Percentiles rank a stretch among this genome's conserved stretches.
Conservation (phyloP, 2,329 filamentous ascomycete genomes). For the Colletotrichum sp. region DNA sequence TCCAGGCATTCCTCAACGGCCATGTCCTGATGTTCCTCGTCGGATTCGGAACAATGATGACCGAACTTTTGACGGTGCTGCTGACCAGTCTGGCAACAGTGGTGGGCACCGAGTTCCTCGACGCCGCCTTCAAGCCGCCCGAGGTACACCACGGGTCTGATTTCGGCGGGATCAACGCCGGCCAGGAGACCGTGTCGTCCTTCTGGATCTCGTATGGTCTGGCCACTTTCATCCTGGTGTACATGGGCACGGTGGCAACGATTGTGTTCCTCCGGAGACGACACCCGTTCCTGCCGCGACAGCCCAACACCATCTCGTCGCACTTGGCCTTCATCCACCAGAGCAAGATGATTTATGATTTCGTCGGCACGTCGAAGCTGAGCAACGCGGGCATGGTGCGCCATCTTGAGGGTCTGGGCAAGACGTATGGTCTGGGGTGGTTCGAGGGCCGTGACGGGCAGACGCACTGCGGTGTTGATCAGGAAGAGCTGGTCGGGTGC, state of each 20-base stretch:
- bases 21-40: constrained; percentile 72
- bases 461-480: constrained; percentile 78
- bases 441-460: constrained; percentile 75
- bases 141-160: constrained; percentile 11
- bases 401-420: constrained; percentile 62
- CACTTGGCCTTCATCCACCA: constrained; percentile 81
- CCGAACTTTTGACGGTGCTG: constrained; percentile 75
- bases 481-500: constrained; percentile 70
- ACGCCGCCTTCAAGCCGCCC: constrained; percentile 25
- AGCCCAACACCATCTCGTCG: constrained; percentile 79
- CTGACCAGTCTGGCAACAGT: constrained; percentile 69
- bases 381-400: constrained; percentile 65
- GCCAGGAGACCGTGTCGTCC: constrained; percentile 65
- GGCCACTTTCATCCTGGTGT: constrained; percentile 67
- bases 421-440: constrained; percentile 79
- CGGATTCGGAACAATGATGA: constrained; percentile 72
- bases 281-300: constrained; percentile 75
- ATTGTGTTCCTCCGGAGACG: constrained; percentile 67
- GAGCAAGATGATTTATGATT: constrained; percentile 79
- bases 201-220: constrained; percentile 71
- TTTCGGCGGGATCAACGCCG: constrained; percentile 45
- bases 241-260: constrained; percentile 64
- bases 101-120: constrained; percentile 64
- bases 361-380: constrained; percentile 72
- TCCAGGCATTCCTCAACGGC: constrained; percentile 65